These are phyloP conservation scores for grape (Vitis vinifera) DNA, from an alignment of 164 flowering plant genomes.

Conservation along the genomic window DNA sequence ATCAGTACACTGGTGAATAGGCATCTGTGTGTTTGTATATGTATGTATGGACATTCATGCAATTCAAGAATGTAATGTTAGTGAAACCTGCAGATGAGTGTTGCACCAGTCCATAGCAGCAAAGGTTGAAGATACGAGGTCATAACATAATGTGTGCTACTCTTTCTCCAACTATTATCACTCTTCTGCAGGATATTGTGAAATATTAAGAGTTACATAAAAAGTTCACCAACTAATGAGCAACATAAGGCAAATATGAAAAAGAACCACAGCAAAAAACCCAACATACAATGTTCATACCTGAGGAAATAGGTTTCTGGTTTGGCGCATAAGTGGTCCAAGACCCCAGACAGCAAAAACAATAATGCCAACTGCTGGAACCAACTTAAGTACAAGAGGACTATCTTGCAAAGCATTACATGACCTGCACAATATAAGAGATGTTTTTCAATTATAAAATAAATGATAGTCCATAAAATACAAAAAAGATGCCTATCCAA, in stretches of 20 bases:
- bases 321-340: constrained; percentile 63
- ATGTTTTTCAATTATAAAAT: not conserved
- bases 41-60: not conserved
- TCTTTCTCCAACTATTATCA: constrained; percentile 81
- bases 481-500: not conserved
- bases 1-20: no score
- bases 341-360: constrained; percentile 80
- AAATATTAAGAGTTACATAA: constrained; percentile 1
- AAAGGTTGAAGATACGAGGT: constrained; percentile 79
- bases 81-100: constrained; percentile 76
- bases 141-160: constrained; percentile 58
- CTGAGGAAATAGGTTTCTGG: constrained; percentile 55
- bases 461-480: not conserved
- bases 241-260: not conserved
- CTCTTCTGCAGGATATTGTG: constrained; percentile 46
- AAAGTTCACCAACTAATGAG: not conserved
- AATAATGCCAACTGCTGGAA: constrained; percentile 67
- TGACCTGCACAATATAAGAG: constrained; percentile 46
- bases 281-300: constrained; percentile 35
- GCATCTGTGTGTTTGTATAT: no score
- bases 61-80: constrained; percentile 6
- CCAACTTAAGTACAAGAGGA: constrained; percentile 51
- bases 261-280: not conserved
- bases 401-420: constrained; percentile 47
- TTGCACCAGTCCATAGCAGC: constrained; percentile 82